These are phyloP conservation scores for Marchantia polymorpha DNA, from an alignment of 225 moss, liverwort and hornwort genomes.

Conservation along the genomic window DNA sequence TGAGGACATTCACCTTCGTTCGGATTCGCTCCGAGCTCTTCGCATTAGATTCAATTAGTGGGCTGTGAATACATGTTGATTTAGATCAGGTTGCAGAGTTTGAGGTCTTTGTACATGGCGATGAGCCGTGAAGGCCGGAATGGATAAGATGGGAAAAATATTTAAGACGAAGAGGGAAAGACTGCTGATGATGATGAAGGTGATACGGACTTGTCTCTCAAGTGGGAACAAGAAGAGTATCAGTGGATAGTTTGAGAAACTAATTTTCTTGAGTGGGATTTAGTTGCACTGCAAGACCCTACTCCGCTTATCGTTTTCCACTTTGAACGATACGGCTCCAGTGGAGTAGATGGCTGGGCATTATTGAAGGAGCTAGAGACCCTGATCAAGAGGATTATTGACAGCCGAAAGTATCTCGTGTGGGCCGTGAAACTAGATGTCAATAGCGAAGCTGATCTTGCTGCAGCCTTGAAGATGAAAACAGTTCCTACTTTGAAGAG, in stretches of 20 bases:
- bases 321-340: slow-evolving; percentile 46
- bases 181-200: slow-evolving; percentile 1
- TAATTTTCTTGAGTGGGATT: slow-evolving; percentile 30
- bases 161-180: slow-evolving; percentile 9
- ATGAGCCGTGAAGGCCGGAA: too few species aligned
- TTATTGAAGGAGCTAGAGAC: slow-evolving; percentile 37
- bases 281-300: slow-evolving; percentile 33
- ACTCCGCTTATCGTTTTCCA: slow-evolving; percentile 43
- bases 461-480: slow-evolving; percentile 36
- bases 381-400: slow-evolving; percentile 35
- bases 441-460: slow-evolving; percentile 33
- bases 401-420: slow-evolving; percentile 42
- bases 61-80: too few species aligned
- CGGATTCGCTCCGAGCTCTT: too few species aligned
- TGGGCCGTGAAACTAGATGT: slow-evolving; percentile 45
- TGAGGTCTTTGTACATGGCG: too few species aligned
- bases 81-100: too few species aligned
- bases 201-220: slow-evolving; percentile 16
- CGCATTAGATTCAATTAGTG: too few species aligned
- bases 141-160: slow-evolving; percentile 16
- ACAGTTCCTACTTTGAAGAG: slow-evolving; percentile 34
- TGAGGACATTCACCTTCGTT: too few species aligned
- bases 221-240: slow-evolving; percentile 43
- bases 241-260: slow-evolving; percentile 41
- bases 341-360: slow-evolving; percentile 38